Evolutionary conservation across 768 basidiomycete genomes (phyloP).

Genomic region (Rhizopogon rudus): DNA sequence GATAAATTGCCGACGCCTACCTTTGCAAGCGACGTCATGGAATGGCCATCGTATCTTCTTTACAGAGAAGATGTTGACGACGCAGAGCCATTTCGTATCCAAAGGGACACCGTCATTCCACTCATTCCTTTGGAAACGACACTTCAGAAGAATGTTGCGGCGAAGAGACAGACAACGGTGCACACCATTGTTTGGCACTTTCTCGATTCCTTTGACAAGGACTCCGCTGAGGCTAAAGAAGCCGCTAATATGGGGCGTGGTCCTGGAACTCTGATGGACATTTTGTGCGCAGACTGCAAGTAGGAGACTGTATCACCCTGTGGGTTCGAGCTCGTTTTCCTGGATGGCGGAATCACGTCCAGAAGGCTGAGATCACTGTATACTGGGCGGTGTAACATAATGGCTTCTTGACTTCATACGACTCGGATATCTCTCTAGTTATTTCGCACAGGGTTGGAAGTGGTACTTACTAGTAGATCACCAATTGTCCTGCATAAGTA

Average conservation of each 20-base stretch:
- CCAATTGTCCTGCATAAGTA: no score
- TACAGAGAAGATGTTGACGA: neutral
- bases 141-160: neutral
- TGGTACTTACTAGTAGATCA: no score
- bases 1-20: neutral
- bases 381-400: slow-evolving; percentile 1
- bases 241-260: neutral
- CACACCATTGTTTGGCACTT: slow-evolving; percentile 2
- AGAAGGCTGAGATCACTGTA: slow-evolving; percentile 1
- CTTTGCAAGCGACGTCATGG: neutral
- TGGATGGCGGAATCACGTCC: neutral
- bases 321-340: neutral
- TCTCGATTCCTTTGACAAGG: neutral
- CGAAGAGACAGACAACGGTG: neutral
- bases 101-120: neutral
- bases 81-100: neutral
- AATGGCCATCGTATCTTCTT: neutral
- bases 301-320: neutral
- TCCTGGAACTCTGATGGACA: neutral
- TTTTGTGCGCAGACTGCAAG: neutral
- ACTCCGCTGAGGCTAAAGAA: neutral
- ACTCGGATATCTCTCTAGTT: no score
- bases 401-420: no score
- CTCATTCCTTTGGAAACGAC: neutral
- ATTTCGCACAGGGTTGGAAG: no score